Percentiles rank a stretch among this genome's conserved stretches.
These are phyloP conservation scores for Chytriomyces hyalinus DNA, from an alignment of 192 early-diverging fungal genomes.

Conservation along the genomic window DNA sequence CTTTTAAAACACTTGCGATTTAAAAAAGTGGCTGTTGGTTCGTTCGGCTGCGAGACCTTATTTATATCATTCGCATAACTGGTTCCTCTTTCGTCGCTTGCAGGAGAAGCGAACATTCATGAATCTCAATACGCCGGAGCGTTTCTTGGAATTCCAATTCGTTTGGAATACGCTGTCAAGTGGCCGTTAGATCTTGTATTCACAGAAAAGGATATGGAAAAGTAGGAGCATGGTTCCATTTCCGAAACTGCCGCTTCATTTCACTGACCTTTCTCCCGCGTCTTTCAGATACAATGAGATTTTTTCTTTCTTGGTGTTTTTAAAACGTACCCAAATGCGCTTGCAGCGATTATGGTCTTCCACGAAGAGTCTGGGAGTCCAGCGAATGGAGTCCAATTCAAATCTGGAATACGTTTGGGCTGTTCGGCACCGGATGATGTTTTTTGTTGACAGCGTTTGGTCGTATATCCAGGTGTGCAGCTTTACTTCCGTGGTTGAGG, in stretches of 20 bases:
- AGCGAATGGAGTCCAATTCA: conserved; percentile 37
- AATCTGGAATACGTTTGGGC: conserved; percentile 46
- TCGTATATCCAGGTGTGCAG: conserved; percentile 68
- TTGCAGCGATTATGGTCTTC: conserved; percentile 53
- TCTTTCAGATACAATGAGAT: conserved; percentile 59
- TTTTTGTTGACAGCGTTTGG: conserved; percentile 76
- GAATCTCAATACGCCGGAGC: conserved; percentile 49
- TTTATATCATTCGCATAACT: not conserved
- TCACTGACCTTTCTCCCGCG: not conserved
- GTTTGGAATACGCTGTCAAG: conserved; percentile 59
- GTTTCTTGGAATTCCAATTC: conserved; percentile 57
- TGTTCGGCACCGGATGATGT: conserved; percentile 65
- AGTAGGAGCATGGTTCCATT: conserved; percentile 17
- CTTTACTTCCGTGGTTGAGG: not conserved
- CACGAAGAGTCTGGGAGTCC: conserved; percentile 13
- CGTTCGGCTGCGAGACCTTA: conserved; percentile 24
- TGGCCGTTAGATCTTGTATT: conserved; percentile 79
- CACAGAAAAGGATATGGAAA: conserved; percentile 57
- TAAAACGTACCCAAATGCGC: conserved; percentile 62
- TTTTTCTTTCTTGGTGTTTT: conserved; percentile 65
- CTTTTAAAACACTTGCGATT: no score
- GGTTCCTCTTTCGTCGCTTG: not conserved
- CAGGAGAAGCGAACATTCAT: conserved; percentile 20
- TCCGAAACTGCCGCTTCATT: not conserved
- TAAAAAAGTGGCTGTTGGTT: no score